Percentiles rank a stretch among this genome's conserved stretches.
These are phyloP conservation scores for Apophysomyces variabilis DNA, from an alignment of 371 early-diverging fungal species.

Conservation along the genomic window DNA sequence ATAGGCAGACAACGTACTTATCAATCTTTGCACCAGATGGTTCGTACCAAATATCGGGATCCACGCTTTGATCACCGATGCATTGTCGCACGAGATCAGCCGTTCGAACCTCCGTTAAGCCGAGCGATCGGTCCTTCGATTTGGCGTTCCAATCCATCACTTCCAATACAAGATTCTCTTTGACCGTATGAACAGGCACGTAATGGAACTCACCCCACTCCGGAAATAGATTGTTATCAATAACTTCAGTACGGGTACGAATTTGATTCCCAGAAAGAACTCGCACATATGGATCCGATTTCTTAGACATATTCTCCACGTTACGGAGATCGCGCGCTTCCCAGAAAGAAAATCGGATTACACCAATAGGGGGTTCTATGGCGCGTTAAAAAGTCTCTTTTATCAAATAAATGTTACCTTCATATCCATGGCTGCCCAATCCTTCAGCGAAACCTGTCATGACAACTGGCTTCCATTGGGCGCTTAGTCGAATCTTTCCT, in stretches of 20 bases:
- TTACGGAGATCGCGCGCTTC: conserved; percentile 76
- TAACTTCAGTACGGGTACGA: conserved; percentile 69
- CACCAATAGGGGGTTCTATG: conserved; percentile 73
- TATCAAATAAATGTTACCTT: conserved; percentile 27
- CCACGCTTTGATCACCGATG: conserved; percentile 31
- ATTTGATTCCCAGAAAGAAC: conserved; percentile 67
- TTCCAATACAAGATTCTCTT: conserved; percentile 73
- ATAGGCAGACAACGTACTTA: conserved; percentile 23
- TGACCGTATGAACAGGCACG: conserved; percentile 68
- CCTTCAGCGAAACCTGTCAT: conserved; percentile 47
- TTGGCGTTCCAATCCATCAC: conserved; percentile 75
- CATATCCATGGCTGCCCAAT: conserved; percentile 40
- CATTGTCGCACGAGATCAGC: conserved; percentile 48
- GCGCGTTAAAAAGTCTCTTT: not conserved
- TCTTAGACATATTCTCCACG: conserved; percentile 63
- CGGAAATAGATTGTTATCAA: conserved; percentile 77
- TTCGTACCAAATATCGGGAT: conserved; percentile 34
- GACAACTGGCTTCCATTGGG: conserved; percentile 62
- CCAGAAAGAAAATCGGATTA: conserved; percentile 75
- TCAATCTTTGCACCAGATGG: conserved; percentile 30
- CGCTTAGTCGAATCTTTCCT: conserved; percentile 49
- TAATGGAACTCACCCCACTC: conserved; percentile 87
- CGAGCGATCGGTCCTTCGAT: conserved; percentile 69
- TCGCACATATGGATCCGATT: conserved; percentile 83
- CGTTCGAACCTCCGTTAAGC: conserved; percentile 53